Evolutionary conservation across 768 basidiomycete genomes (phyloP).

Genomic region (Leccinum rimulosum): DNA sequence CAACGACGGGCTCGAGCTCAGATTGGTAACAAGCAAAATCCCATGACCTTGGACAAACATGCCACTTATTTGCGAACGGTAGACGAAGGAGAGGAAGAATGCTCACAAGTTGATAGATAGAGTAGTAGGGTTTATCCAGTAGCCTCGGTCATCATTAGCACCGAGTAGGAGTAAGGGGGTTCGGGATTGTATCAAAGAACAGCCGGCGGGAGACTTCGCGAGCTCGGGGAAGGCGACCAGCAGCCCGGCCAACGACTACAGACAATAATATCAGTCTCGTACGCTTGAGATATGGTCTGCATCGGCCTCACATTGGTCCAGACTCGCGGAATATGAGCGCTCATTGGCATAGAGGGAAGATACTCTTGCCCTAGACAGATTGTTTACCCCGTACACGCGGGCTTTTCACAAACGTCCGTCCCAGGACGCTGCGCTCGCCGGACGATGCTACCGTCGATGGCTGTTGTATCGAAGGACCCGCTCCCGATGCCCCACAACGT

Average conservation of each 20-base stretch:
- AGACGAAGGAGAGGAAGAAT: background rate
- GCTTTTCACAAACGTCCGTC: constrained; percentile 22
- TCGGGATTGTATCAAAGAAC: constrained; percentile 29
- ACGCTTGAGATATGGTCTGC: background rate
- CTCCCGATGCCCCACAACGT: background rate
- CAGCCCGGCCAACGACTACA: constrained; percentile 23
- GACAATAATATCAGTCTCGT: constrained; percentile 1
- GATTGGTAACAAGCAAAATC: constrained; percentile 21
- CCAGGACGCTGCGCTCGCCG: background rate
- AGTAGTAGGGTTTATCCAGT: constrained; percentile 21
- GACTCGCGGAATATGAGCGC: constrained; percentile 19
- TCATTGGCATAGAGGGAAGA: background rate
- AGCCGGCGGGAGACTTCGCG: constrained; percentile 13
- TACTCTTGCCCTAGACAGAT: background rate
- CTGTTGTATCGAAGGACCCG: background rate
- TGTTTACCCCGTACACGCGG: background rate
- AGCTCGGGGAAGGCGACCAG: constrained; percentile 26
- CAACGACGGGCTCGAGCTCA: constrained; percentile 15
- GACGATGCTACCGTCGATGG: background rate
- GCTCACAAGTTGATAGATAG: constrained; percentile 24
- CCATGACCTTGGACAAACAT: constrained; percentile 19
- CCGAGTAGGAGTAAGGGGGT: constrained; percentile 27
- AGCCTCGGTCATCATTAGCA: constrained; percentile 2
- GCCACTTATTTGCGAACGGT: background rate
- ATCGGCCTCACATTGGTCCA: constrained; percentile 28